These are phyloP conservation scores for Penicillium cosmopolitanum DNA, from an alignment of 495 filamentous ascomycete genomes.

Conservation along the genomic window DNA sequence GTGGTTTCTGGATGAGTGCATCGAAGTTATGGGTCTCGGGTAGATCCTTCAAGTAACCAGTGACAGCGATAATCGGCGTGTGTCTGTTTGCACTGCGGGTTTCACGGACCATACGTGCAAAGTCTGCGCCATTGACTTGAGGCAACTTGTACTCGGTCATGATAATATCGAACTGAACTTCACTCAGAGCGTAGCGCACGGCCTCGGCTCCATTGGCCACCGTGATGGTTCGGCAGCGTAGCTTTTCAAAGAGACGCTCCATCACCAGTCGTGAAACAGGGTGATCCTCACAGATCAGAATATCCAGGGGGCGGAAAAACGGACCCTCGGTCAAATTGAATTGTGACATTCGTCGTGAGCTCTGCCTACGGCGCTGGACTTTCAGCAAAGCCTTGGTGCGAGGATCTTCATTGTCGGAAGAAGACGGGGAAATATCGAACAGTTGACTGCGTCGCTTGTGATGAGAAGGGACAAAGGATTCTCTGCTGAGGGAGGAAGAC, in stretches of 20 bases:
- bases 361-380: constrained; percentile 89
- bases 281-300: constrained; percentile 97
- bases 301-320: constrained; percentile 85
- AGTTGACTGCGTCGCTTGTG: constrained; percentile 92
- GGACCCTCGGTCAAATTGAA: constrained; percentile 82
- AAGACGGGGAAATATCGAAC: constrained; percentile 95
- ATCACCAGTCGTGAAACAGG: constrained; percentile 96
- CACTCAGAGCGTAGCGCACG: constrained; percentile 86
- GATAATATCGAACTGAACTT: constrained; percentile 94
- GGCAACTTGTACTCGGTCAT: constrained; percentile 97
- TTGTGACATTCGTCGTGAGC: constrained; percentile 87
- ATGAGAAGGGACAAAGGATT: constrained; percentile 72
- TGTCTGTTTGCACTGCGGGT: constrained; percentile 92
- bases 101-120: constrained; percentile 95
- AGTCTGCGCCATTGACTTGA: constrained; percentile 90
- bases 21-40: constrained; percentile 94
- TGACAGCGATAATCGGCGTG: constrained; percentile 96
- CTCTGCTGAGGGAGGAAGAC: constrained; percentile 48
- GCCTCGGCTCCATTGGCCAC: constrained; percentile 88
- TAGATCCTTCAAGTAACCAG: constrained; percentile 94
- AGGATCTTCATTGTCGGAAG: constrained; percentile 94
- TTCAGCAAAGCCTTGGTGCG: constrained; percentile 90
- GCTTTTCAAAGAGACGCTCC: constrained; percentile 93
- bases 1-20: constrained; percentile 91
- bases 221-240: constrained; percentile 92